Base-by-base conservation (phyloP, 345 rosid genomes). In the Arabis alpina region DNA sequence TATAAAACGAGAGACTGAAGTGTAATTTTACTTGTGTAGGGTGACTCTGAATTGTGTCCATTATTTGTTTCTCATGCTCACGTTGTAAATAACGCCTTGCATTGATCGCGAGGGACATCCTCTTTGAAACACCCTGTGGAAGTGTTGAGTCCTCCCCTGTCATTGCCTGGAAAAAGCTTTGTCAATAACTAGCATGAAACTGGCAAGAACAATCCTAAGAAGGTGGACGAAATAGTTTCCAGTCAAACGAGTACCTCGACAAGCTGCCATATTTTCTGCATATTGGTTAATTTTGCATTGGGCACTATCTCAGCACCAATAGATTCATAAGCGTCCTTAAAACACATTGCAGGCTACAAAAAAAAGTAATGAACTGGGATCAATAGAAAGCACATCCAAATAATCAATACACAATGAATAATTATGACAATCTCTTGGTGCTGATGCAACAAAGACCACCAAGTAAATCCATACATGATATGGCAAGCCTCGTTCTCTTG, bases 261-360 rank as follows among this genome's bases (percentile, higher is more conserved):
- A 79, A 94, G 97, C 80, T 90, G 93, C 99, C 99, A 94, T 76
- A 94, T 89, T 80, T 92, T 94, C 83, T 87, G 98, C 86, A 92
- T 77, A 77, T 71, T 87, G 76, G 90, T 93, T 71, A 97, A 94
- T 77, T 91, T 94, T 49, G 93, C 93, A 69, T 87, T 3, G 84
- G 68, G 97, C 83, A 28, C 32, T 53, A 82, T 71, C 74, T 81
- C 95, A 70, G 73, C 68, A 61, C 88, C 84, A 79, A 94, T 76
- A 76, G 85, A 78, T 70, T 88, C 97, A 85, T 86, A 88, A 56
- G 93, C 96, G 70, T 65, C 82, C 82, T 81, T 89, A 80, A 94
- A 94, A 78, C 87, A 82, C 56, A 80, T 79, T 55, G 97, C 98
- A 56, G 91, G 88, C 99, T 94, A 68, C 14, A 79, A 30, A 28